Conservation (phyloP, 2,329 filamentous ascomycete genomes). For the Ceratocystis alfenasii region DNA sequence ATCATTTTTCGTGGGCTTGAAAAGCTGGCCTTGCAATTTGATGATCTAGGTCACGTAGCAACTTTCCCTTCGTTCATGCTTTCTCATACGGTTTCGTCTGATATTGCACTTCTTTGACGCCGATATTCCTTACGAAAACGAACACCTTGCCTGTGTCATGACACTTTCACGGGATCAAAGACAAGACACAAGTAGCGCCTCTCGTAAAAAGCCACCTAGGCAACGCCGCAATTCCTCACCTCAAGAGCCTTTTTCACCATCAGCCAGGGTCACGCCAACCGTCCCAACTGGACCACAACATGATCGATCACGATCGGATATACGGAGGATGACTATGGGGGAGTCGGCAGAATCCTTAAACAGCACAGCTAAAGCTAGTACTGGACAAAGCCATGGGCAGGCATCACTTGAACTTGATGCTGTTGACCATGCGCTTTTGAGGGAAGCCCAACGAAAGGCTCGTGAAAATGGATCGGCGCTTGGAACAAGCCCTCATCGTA, state of each 20-base stretch:
- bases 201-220: background rate
- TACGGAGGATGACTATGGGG: constrained; percentile 7
- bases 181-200: constrained; percentile 1
- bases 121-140: background rate
- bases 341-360: constrained; percentile 19
- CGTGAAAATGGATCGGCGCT: constrained; percentile 38
- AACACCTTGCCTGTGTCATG: background rate
- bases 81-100: background rate
- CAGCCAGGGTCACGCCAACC: constrained; percentile 9
- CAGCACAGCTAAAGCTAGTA: constrained; percentile 15
- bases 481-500: constrained; percentile 44
- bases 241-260: background rate
- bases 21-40: background rate
- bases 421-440: constrained; percentile 40
- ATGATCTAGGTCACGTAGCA: background rate
- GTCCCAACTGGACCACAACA: constrained; percentile 2
- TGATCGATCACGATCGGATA: constrained; percentile 19
- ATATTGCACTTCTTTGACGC: background rate
- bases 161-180: constrained; percentile 9
- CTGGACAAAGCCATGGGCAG: constrained; percentile 26
- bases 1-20: background rate
- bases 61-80: background rate
- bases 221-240: constrained; percentile 5
- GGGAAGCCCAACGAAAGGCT: constrained; percentile 37
- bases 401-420: constrained; percentile 38